Evolutionary conservation across 768 basidiomycete genomes (phyloP), one percentile per base, ranked within the genome.

Genomic region (Auricularia heimuer): DNA sequence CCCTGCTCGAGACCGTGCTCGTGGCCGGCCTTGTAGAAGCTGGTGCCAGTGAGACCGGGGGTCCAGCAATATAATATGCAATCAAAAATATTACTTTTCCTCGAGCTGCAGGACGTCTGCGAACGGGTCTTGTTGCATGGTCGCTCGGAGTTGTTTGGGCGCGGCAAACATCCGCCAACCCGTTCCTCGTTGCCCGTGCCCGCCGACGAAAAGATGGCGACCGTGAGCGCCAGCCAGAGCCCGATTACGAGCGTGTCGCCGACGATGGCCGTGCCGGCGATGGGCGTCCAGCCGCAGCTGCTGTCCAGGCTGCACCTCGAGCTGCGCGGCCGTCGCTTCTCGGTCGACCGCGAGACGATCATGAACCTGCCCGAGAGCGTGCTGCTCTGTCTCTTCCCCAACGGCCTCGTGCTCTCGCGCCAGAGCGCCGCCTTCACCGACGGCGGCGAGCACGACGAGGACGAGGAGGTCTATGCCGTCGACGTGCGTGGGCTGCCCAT

Each of bases 351-450:
- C 69, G 96, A 98, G 78, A 94, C 91, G 4, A 89, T 99, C 73
- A 97, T 98, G 94, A 93, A 95, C 74, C 82, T 99, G 21, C 97
- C 97, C 2, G 97, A 99, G 83, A 94, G 92, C 18, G 94, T 99
- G 58, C 82, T 98, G 63, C 80, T 99, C 44, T 98, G 95, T 75
- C 81, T 99, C 67, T 99, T 98, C 73, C 97, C 97, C 10, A 98
- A 98, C 72, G 97, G 96, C 21, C 85, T 98, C 66, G 94, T 98
- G 45, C 82, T 98, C 63, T 94, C 89, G 73, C 82, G 94, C 67
- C 92, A 95, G 72, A 90, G 89, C 66, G 83, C 84, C 7, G 87
- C 87, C 18, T 77, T 90, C 64, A 84, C 85, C 6, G 90, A 89
- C 65, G 87, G 85, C 24, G 89, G 86, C 47, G 83, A 84, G 67